Evolutionary conservation across 2,329 filamentous ascomycete genomes (phyloP), one percentile per base, ranked within the genome.

Genomic region (Lachnellula occidentalis): DNA sequence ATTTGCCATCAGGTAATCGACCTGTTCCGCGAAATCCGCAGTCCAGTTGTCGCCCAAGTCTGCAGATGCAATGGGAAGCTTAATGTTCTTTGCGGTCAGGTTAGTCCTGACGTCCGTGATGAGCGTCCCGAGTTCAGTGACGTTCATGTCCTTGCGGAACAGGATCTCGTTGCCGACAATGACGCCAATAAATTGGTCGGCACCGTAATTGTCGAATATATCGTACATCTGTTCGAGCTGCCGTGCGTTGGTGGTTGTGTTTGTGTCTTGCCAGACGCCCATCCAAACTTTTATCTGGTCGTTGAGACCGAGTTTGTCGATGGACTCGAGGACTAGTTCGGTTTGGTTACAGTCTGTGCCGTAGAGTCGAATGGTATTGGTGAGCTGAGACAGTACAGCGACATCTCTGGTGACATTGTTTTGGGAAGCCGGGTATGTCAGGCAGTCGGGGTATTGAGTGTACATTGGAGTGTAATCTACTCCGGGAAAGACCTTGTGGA

Each of bases 311-410:
- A 97, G 78, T 49, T 79, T 79, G 54, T 88, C 78, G 63, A 97
- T 86, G 19, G 92, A 86, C 64, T 94, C 86, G 8, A 97, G 76
- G 1, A 95, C 82, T 88, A 97, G 94, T 71, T 96, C 82, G 0
- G 92, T 97, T 72, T 97, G 92, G 72, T 96, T 96, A 78, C 92
- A 97, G 73, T 97, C 92, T 12, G 90, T 97, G 48, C 92, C 92
- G 69, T 97, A 97, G 1, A 96, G 78, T 7, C 92, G 86, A 47
- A 97, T 81, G 3, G 85, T 86, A 69, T 95, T 92, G 56, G 91
- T 96, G 43, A 97, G 77, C 69, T 96, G 91, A 12, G 88, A 91
- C 50, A 97, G 82, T 9, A 96, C 86, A 1, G 94, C 92, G 55
- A 96, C 76, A 69, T 97, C 92, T 51, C 90, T 84, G 0, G 94